phyloP scores from a whole-genome alignment of 108 stramenopile genomes.

The Skeletonema potamos region DNA sequence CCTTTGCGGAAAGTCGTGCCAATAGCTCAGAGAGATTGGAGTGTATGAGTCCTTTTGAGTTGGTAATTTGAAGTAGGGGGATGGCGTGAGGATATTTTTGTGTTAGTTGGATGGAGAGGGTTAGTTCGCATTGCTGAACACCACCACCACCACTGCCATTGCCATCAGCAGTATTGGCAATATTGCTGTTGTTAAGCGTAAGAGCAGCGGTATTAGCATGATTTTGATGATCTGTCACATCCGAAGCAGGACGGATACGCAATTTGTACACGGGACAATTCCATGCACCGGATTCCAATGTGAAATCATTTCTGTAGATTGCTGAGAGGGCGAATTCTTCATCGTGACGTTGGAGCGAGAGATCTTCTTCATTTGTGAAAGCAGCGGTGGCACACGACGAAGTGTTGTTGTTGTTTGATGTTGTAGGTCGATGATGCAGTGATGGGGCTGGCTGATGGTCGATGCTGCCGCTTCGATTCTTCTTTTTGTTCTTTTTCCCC shows the following conservation, averaged over 20 bases:
- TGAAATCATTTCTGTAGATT: constrained; percentile 78
- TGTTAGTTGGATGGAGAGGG: constrained; percentile 52
- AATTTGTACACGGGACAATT: constrained; percentile 36
- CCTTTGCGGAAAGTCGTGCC: constrained; percentile 35
- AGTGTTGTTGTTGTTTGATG: neutral
- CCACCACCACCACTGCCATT: neutral
- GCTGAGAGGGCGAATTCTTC: constrained; percentile 75
- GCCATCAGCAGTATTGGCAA: neutral
- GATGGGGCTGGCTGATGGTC: neutral
- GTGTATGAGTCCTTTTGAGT: constrained; percentile 46
- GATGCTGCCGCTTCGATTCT: constrained; percentile 28
- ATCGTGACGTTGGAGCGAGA: constrained; percentile 65
- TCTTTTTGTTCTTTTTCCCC: constrained; percentile 28
- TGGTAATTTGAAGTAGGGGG: constrained; percentile 52
- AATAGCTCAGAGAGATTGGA: constrained; percentile 49
- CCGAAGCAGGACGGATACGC: constrained; percentile 19
- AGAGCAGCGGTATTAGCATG: too few relatives aligned
- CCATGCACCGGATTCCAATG: constrained; percentile 49
- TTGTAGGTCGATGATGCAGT: neutral
- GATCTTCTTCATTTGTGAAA: constrained; percentile 54
- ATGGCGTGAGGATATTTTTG: constrained; percentile 72
- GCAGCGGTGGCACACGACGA: too few relatives aligned
- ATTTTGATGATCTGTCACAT: constrained; percentile 6
- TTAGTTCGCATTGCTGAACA: constrained; percentile 14
- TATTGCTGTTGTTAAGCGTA: neutral